Evolutionary conservation across 2,329 filamentous ascomycete genomes (phyloP).

Genomic region (Fusarium torreyae): DNA sequence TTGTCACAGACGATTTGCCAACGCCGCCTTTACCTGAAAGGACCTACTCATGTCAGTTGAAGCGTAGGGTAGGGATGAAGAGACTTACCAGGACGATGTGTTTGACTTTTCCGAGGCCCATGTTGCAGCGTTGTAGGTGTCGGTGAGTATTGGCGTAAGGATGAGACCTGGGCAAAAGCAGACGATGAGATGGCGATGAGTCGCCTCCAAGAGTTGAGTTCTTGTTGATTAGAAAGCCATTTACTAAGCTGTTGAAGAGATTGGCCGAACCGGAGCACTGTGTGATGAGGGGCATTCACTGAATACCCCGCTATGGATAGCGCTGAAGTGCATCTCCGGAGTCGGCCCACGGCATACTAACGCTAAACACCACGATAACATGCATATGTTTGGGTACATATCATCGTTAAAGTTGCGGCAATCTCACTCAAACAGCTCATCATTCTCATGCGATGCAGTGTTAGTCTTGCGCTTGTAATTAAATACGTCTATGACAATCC

Average conservation of each 20-base stretch:
- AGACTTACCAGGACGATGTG: conserved; percentile 80
- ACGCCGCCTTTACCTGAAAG: conserved; percentile 98
- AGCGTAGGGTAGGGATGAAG: conserved; percentile 10
- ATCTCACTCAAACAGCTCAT: too few relatives aligned
- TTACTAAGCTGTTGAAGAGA: conserved; percentile 47
- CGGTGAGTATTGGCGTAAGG: too few relatives aligned
- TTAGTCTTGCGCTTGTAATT: too few relatives aligned
- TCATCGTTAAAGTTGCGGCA: too few relatives aligned
- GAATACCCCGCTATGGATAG: conserved; percentile 38
- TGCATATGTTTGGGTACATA: too few relatives aligned
- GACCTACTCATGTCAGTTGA: conserved; percentile 62
- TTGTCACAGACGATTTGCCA: conserved; percentile 97
- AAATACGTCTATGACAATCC: background rate
- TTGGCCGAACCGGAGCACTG: conserved; percentile 35
- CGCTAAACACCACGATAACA: too few relatives aligned
- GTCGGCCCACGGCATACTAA: conserved; percentile 8
- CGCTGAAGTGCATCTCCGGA: background rate
- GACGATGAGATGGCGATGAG: background rate
- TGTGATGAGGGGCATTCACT: conserved; percentile 32
- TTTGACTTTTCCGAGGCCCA: conserved; percentile 72
- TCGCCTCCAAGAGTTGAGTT: conserved; percentile 2
- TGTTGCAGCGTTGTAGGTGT: conserved; percentile 21
- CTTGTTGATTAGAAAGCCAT: conserved; percentile 50
- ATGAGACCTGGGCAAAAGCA: too few relatives aligned
- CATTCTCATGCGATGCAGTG: too few relatives aligned